These are phyloP conservation scores for Nakazawaea molendinolei DNA, from an alignment of 805 yeast species.

Conservation along the genomic window DNA sequence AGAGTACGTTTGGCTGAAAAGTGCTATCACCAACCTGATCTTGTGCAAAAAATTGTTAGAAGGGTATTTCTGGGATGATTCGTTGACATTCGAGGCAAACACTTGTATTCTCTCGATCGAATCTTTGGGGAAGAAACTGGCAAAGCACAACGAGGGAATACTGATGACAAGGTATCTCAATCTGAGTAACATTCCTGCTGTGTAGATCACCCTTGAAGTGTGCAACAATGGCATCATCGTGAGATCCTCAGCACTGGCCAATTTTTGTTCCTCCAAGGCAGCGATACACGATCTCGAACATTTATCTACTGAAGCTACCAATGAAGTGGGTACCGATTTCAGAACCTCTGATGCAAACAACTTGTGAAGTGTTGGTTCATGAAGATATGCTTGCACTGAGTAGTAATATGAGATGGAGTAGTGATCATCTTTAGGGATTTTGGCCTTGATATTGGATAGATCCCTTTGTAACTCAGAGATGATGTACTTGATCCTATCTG, in stretches of 20 bases:
- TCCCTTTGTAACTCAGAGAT: slow-evolving; percentile 43
- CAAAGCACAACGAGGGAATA: slow-evolving; percentile 38
- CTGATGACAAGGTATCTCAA: slow-evolving; percentile 49
- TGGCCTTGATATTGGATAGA: slow-evolving; percentile 32
- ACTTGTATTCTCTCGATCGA: slow-evolving; percentile 25
- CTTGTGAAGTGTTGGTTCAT: slow-evolving; percentile 42
- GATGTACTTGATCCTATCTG: slow-evolving; percentile 29
- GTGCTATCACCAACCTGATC: slow-evolving; percentile 46
- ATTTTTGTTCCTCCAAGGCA: slow-evolving; percentile 42
- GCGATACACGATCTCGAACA: slow-evolving; percentile 49
- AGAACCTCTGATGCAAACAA: slow-evolving; percentile 12
- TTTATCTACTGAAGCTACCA: slow-evolving; percentile 34
- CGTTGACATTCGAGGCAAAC: slow-evolving; percentile 21
- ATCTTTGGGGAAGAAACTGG: slow-evolving; percentile 39
- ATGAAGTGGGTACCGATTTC: slow-evolving; percentile 17
- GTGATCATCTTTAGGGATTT: slow-evolving; percentile 32
- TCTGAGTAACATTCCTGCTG: slow-evolving; percentile 57
- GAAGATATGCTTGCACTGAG: slow-evolving; percentile 60
- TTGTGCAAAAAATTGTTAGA: slow-evolving; percentile 47
- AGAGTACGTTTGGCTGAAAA: slow-evolving; percentile 57
- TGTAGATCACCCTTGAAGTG: slow-evolving; percentile 52
- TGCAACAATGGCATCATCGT: slow-evolving; percentile 53
- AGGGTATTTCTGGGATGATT: slow-evolving; percentile 27
- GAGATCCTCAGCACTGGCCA: slow-evolving; percentile 37
- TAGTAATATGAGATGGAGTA: slow-evolving; percentile 44